Percentiles rank a stretch among this genome's conserved stretches.
phyloP scores from a whole-genome alignment of 1,284 basidiomycete genomes.

The Rhodofomes roseus region DNA sequence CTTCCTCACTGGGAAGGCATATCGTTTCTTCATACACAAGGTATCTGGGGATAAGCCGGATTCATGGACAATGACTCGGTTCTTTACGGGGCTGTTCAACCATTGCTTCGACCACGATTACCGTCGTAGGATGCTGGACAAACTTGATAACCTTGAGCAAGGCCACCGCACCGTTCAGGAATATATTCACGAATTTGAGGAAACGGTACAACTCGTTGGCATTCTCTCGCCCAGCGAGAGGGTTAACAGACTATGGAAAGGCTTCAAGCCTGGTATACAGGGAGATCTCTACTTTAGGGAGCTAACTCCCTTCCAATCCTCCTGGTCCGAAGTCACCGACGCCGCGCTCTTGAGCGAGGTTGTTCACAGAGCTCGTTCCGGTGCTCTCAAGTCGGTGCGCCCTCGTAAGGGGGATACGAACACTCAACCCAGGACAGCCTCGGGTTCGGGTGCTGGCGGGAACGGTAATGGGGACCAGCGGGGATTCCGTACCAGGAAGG shows the following conservation, averaged over 20 bases:
- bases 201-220: constrained; percentile 32
- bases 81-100: constrained; percentile 38
- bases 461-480: too few species aligned
- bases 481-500: too few species aligned
- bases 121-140: constrained; percentile 13
- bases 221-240: constrained; percentile 24
- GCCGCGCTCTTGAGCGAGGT: constrained; percentile 15
- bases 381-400: neutral
- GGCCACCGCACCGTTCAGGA: constrained; percentile 11
- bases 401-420: too few species aligned
- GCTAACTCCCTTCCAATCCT: constrained; percentile 22
- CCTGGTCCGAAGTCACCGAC: constrained; percentile 10
- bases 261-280: constrained; percentile 27
- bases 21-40: constrained; percentile 35
- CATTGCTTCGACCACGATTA: constrained; percentile 42
- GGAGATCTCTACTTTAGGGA: constrained; percentile 24
- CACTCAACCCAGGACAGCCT: too few species aligned
- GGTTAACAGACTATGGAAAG: constrained; percentile 33
- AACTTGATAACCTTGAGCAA: constrained; percentile 16
- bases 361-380: constrained; percentile 3
- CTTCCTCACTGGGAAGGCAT: constrained; percentile 32
- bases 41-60: constrained; percentile 25
- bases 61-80: constrained; percentile 17
- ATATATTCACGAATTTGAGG: constrained; percentile 30
- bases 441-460: too few species aligned